Base-by-base conservation (phyloP, 1,139 yeast genomes). In the Pichia sp. region DNA sequence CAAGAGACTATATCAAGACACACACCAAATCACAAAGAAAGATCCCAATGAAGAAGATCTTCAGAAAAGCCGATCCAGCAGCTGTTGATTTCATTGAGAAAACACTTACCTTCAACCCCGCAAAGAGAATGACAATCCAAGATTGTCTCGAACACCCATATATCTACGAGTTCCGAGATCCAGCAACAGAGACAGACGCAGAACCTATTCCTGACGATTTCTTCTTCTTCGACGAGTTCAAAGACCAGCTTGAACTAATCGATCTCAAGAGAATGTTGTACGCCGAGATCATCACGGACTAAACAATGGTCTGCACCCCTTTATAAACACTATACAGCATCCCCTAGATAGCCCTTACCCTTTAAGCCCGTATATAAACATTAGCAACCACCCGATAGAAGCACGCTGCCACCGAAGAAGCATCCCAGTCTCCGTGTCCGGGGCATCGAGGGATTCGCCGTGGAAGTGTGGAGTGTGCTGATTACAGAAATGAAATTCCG, bases 81-180 rank as follows among this genome's bases (percentile, higher is more conserved):
- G 96, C 94, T 0, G 67, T 91, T 43, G 96, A 91, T 59, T 70
- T 91, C 50, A 68, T 93, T 59, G 85, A 83, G 55, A 81, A 75
- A 58, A 73, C 93, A 68, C 74, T 91, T 44, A 77, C 83, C 5
- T 91, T 93, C 67, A 86, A 89, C 65, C 97, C 97, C 1, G 70
- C 71, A 22, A 79, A 83, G 58, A 73, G 99, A 55, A 79, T 89
- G 51, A 79, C 87, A 1, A 96, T 88, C 4, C 85, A 79, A 39
- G 85, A 86, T 55, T 96, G 96, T 0, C 72, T 91, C 45, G 70
- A 71, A 47, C 98, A 93, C 63, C 95, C 96, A 1, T 93, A 90
- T 66, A 71, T 93, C 50, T 72, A 72, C 43, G 72, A 81, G 15
- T 93, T 90, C 66, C 96, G 91, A 65, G 95, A 86, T 57, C 83